phyloP scores from a whole-genome alignment of 306 rosid genomes.

The Cicer judaicum region DNA sequence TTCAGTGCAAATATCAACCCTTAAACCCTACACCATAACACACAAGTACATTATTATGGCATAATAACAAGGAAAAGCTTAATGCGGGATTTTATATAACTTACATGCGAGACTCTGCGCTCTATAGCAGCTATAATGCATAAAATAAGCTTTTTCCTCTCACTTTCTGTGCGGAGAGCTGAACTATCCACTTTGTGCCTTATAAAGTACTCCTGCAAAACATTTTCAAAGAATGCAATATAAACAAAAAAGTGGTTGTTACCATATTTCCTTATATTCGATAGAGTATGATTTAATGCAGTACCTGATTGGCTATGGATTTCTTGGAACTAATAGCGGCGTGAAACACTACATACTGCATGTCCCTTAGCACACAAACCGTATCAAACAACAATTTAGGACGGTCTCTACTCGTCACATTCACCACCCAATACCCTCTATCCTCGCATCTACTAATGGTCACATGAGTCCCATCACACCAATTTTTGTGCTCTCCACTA shows the following conservation, averaged over 20 bases:
- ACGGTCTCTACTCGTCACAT: conserved; percentile 69
- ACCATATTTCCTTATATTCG: too few species aligned
- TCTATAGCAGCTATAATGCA: conserved; percentile 83
- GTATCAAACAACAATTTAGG: conserved; percentile 88
- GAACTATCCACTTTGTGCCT: conserved; percentile 55
- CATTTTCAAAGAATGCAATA: too few species aligned
- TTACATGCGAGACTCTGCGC: conserved; percentile 80
- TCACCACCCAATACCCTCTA: conserved; percentile 73
- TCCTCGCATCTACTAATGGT: conserved; percentile 62
- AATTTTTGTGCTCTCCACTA: conserved; percentile 55
- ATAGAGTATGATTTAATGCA: too few species aligned
- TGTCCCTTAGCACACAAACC: conserved; percentile 73
- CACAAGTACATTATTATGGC: not conserved
- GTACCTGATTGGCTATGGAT: conserved; percentile 79
- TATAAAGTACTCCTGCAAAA: conserved; percentile 75
- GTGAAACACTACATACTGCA: conserved; percentile 80
- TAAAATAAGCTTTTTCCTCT: conserved; percentile 59
- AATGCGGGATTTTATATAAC: conserved; percentile 28
- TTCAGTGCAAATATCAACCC: conserved; percentile 59
- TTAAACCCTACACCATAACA: conserved; percentile 61
- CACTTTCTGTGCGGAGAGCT: conserved; percentile 52
- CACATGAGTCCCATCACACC: conserved; percentile 79
- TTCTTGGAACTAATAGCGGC: conserved; percentile 76
- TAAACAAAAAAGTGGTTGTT: too few species aligned
- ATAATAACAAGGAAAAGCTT: not conserved